Conservation (phyloP, 139 green algal genomes). For the Chlorella sp. region DNA sequence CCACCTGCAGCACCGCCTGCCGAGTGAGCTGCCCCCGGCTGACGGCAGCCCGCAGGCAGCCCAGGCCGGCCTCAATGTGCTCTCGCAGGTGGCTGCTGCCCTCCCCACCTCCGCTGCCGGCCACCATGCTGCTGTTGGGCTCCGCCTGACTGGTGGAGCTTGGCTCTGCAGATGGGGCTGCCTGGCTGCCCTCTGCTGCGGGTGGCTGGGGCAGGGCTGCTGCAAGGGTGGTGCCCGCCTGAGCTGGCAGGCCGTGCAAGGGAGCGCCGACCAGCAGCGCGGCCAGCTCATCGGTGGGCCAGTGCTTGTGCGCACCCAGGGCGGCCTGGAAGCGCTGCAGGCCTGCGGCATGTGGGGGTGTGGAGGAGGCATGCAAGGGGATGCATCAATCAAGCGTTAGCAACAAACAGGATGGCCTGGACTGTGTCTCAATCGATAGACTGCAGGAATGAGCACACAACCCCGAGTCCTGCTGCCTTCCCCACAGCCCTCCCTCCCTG, state of each 20-base stretch:
- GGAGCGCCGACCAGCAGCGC: background rate
- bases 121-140: background rate
- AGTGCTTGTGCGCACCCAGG: slow-evolving; percentile 13
- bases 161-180: background rate
- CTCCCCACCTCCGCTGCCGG: background rate
- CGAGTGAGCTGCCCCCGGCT: background rate
- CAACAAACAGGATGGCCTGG: no score
- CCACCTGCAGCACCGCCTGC: no score
- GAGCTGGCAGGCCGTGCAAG: background rate
- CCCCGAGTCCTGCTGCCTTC: no score
- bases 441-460: no score
- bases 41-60: slow-evolving; percentile 20
- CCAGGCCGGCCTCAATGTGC: background rate
- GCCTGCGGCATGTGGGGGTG: background rate
- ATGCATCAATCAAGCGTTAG: no score
- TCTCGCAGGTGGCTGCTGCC: slow-evolving; percentile 6
- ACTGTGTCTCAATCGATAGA: no score
- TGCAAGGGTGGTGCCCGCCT: background rate
- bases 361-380: no score
- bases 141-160: background rate
- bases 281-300: slow-evolving; percentile 19
- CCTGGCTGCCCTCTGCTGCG: background rate
- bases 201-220: background rate
- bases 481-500: no score
- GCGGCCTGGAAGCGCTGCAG: slow-evolving; percentile 12